These are phyloP conservation scores for Cercospora sesami DNA, from an alignment of 2,329 filamentous ascomycete species.

Conservation along the genomic window DNA sequence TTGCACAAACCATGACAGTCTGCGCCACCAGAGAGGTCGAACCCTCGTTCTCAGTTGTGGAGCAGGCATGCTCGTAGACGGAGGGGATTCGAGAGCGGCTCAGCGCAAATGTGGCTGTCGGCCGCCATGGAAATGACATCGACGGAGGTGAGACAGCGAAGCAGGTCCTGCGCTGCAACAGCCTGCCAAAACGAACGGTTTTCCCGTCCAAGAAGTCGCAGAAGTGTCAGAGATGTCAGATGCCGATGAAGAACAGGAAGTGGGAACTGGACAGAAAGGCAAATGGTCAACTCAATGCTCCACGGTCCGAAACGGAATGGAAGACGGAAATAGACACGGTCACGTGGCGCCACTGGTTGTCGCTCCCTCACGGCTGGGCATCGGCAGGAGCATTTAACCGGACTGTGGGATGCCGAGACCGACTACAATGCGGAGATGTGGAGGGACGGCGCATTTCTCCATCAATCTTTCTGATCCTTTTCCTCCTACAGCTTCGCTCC, in stretches of 20 bases:
- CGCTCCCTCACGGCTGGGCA: not conserved
- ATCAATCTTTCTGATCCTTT: constrained; percentile 8
- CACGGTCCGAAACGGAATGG: not conserved
- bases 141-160: too few relatives aligned
- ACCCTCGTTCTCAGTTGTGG: too few relatives aligned
- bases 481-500: not conserved
- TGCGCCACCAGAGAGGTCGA: too few relatives aligned
- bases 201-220: not conserved
- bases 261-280: not conserved
- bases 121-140: too few relatives aligned
- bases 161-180: too few relatives aligned
- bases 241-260: not conserved
- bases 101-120: not conserved
- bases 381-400: not conserved
- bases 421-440: not conserved
- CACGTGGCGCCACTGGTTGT: not conserved
- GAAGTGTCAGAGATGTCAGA: not conserved
- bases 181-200: not conserved
- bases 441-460: constrained; percentile 7
- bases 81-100: not conserved
- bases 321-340: too few relatives aligned
- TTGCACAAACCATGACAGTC: too few relatives aligned
- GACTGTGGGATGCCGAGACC: not conserved
- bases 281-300: not conserved
- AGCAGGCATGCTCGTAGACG: not conserved